Conservation (phyloP, 352 stramenopile genomes). For the Elongisporangium anandrum region DNA sequence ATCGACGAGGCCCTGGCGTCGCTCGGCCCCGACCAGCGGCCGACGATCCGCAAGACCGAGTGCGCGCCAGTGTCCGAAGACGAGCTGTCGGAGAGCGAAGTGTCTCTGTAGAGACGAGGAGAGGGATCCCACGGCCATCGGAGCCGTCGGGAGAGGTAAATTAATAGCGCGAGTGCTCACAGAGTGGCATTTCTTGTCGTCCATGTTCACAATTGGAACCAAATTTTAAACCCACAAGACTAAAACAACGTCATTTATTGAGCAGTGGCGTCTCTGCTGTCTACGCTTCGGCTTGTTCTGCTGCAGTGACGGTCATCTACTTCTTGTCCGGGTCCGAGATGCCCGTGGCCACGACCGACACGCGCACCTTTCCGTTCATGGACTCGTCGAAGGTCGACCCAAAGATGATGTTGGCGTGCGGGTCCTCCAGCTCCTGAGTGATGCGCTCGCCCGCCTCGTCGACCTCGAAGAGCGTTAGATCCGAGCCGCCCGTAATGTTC, state of each 20-base stretch:
- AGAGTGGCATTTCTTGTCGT: neutral
- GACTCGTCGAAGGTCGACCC: slow-evolving; percentile 83
- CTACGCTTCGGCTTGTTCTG: neutral
- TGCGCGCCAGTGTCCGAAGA: neutral
- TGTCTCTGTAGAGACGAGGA: slow-evolving; percentile 8
- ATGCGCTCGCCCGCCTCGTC: slow-evolving; percentile 85
- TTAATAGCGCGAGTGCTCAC: neutral
- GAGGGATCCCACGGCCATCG: neutral
- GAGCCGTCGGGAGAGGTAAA: neutral
- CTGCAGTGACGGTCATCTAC: too few relatives aligned
- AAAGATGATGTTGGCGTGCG: slow-evolving; percentile 87
- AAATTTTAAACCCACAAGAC: neutral
- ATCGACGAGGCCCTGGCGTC: slow-evolving; percentile 47
- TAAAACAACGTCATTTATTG: neutral
- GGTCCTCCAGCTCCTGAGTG: slow-evolving; percentile 84
- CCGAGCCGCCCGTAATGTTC: slow-evolving; percentile 92
- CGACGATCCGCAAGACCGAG: neutral
- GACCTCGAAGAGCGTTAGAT: slow-evolving; percentile 92
- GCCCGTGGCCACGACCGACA: slow-evolving; percentile 84
- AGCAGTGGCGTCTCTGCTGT: neutral
- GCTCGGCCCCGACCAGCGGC: slow-evolving; percentile 31
- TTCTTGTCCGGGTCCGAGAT: slow-evolving; percentile 81
- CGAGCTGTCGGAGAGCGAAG: slow-evolving; percentile 1
- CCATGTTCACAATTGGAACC: neutral
- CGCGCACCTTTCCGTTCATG: slow-evolving; percentile 73